These are phyloP conservation scores for Trichoderma endophyticum DNA, from an alignment of 2,329 filamentous ascomycete genomes.

Conservation along the genomic window DNA sequence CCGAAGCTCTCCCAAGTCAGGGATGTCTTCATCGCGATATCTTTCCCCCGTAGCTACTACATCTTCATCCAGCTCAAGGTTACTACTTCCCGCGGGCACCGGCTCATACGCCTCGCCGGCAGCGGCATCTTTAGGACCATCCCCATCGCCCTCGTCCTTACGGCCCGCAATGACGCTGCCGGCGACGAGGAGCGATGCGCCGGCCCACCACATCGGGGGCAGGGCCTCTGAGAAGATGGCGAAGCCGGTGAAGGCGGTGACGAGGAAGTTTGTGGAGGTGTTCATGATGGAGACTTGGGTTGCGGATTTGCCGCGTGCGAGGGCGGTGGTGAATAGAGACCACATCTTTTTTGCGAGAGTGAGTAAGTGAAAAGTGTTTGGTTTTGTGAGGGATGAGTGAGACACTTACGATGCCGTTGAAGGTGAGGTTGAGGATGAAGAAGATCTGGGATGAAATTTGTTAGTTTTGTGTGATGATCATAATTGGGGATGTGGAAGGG, in stretches of 20 bases:
- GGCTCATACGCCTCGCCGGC: constrained; percentile 32
- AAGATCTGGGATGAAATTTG: constrained; percentile 55
- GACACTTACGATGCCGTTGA: constrained; percentile 63
- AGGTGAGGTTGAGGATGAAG: constrained; percentile 70
- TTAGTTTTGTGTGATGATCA: not conserved
- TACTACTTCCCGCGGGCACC: constrained; percentile 23
- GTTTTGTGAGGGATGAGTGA: not conserved
- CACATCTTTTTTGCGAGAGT: constrained; percentile 58
- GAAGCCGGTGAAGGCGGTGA: constrained; percentile 69
- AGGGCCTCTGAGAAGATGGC: constrained; percentile 69
- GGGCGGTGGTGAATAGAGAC: constrained; percentile 75
- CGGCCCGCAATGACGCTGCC: constrained; percentile 76
- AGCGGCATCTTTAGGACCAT: constrained; percentile 20
- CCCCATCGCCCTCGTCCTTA: constrained; percentile 52
- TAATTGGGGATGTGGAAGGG: not conserved
- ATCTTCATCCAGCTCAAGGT: constrained; percentile 23
- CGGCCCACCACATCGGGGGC: constrained; percentile 73
- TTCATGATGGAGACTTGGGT: constrained; percentile 81
- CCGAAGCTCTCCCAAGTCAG: constrained; percentile 34
- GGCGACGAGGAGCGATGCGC: constrained; percentile 67
- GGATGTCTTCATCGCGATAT: constrained; percentile 35
- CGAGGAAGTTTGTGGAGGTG: constrained; percentile 76
- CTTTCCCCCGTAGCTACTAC: constrained; percentile 24
- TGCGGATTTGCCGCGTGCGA: constrained; percentile 70
- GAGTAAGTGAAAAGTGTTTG: not conserved